A percentile compares a stretch with the other conserved stretches of the same genome.
Conservation (phyloP, 2,329 filamentous ascomycete genomes). For the Aspergillus sp. region DNA sequence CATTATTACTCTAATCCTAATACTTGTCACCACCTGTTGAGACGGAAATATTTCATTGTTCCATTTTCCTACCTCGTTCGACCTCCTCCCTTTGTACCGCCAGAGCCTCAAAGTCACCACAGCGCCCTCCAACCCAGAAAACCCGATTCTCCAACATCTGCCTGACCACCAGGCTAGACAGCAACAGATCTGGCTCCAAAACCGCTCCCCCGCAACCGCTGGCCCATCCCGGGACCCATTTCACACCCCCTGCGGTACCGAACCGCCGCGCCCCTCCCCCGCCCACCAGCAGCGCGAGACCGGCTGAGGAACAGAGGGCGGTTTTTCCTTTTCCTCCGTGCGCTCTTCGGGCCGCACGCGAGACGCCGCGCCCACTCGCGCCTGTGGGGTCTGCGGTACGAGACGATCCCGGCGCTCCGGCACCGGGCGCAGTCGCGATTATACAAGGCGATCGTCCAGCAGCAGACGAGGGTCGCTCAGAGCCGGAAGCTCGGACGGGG, state of each 20-base stretch:
- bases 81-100: too few species aligned
- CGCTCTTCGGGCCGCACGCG: constrained; percentile 57
- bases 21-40: too few species aligned
- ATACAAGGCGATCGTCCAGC: constrained; percentile 61
- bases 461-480: constrained; percentile 48
- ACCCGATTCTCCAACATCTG: too few species aligned
- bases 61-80: too few species aligned
- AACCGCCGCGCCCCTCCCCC: constrained; percentile 8
- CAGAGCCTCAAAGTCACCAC: too few species aligned
- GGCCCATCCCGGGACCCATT: constrained; percentile 11
- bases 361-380: constrained; percentile 56
- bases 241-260: constrained; percentile 9
- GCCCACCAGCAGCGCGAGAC: constrained; percentile 10
- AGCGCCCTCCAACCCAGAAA: too few species aligned
- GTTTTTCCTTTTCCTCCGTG: constrained; percentile 42
- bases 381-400: constrained; percentile 62
- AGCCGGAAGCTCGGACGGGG: constrained; percentile 26
- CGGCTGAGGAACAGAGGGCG: constrained; percentile 10
- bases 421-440: constrained; percentile 65
- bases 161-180: constrained; percentile 5
- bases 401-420: constrained; percentile 62
- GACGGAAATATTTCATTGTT: too few species aligned
- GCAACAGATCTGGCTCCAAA: constrained; percentile 16
- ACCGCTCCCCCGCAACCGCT: constrained; percentile 11
- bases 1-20: too few species aligned